These are phyloP conservation scores for Calocybe cyanea DNA, from an alignment of 768 basidiomycete genomes.

Conservation along the genomic window DNA sequence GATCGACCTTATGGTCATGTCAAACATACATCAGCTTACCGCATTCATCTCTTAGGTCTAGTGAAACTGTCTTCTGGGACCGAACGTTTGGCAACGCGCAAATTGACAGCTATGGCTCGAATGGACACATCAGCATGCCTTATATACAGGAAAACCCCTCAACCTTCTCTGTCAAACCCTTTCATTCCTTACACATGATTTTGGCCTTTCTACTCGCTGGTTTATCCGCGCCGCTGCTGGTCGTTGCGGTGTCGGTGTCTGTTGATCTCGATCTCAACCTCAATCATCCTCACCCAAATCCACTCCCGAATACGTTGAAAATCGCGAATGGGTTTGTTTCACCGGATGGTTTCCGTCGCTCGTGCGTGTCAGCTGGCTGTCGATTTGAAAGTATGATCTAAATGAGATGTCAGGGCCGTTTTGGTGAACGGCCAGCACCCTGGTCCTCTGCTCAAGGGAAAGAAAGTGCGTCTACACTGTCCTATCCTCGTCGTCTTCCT, in stretches of 20 bases:
- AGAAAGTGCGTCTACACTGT: conserved; percentile 22
- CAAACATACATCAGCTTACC: not conserved
- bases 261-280: not conserved
- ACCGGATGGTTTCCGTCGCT: conserved; percentile 21
- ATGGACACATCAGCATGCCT: not conserved
- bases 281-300: conserved; percentile 11
- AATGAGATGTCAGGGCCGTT: conserved; percentile 16
- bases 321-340: conserved; percentile 20
- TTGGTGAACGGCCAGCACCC: conserved; percentile 27
- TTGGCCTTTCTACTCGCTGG: not conserved
- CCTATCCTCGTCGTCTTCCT: not conserved
- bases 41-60: conserved; percentile 1
- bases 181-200: conserved; percentile 1
- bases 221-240: conserved; percentile 5
- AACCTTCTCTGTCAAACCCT: not conserved
- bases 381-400: not conserved
- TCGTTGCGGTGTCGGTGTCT: conserved; percentile 9
- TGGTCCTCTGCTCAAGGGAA: conserved; percentile 31
- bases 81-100: too few species aligned
- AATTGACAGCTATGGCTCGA: not conserved
- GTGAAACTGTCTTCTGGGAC: too few species aligned
- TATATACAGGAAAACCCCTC: not conserved
- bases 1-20: too few species aligned
- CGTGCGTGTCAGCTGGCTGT: conserved; percentile 7
- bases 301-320: conserved; percentile 13